These are phyloP conservation scores for Ceratocystis alfenasii DNA, from an alignment of 2,329 filamentous ascomycete species.

Conservation along the genomic window DNA sequence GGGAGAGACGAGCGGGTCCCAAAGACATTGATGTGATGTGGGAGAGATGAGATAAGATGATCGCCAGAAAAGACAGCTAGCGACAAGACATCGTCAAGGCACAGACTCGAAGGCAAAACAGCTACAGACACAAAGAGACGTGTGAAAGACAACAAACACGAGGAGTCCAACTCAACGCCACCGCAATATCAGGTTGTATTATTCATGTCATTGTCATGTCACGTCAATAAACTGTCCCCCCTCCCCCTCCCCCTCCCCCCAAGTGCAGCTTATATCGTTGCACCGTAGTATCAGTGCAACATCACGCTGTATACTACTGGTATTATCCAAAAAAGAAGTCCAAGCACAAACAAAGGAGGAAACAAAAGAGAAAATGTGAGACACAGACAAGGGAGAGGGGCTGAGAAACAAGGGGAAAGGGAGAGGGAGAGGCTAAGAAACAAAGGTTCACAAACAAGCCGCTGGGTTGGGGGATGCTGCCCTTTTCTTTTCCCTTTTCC, in stretches of 20 bases:
- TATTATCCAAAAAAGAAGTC: background rate
- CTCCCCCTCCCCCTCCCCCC: background rate
- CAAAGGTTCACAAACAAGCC: background rate
- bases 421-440: background rate
- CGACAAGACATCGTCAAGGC: too few relatives aligned
- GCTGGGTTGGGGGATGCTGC: too few relatives aligned
- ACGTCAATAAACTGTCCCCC: background rate
- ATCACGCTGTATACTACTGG: background rate
- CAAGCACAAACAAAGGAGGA: constrained; percentile 4
- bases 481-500: background rate
- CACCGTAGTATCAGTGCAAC: background rate
- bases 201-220: constrained; percentile 8
- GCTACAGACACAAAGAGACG: background rate
- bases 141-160: background rate
- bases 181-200: constrained; percentile 2
- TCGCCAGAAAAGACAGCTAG: too few relatives aligned
- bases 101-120: background rate
- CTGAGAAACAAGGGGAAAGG: background rate
- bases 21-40: background rate
- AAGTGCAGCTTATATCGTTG: background rate
- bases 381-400: background rate
- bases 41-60: too few relatives aligned
- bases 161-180: background rate
- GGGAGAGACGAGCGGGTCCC: background rate
- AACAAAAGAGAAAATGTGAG: background rate